Evolutionary conservation across 257 asterid genomes (phyloP).

Genomic region (Jacaranda copaia): DNA sequence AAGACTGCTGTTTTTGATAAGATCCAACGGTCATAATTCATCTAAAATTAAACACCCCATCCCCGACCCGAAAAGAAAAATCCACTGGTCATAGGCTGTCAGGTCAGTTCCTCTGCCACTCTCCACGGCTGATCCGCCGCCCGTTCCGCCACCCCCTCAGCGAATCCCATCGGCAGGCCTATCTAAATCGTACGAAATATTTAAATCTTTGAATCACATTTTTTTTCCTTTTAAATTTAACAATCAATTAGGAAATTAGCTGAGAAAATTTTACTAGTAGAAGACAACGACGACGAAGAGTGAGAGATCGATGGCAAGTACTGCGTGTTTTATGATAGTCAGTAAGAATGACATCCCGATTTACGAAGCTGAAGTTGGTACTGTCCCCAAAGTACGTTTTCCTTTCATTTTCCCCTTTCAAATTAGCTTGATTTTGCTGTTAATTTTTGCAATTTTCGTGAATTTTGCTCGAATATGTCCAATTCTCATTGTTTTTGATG

Average conservation of each 20-base stretch:
- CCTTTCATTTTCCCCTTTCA: conserved; percentile 2
- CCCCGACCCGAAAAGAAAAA: too few species aligned
- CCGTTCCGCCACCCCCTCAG: too few species aligned
- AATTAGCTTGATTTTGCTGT: not conserved
- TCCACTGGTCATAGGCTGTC: too few species aligned
- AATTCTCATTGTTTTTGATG: not conserved
- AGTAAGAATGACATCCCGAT: conserved; percentile 94
- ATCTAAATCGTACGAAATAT: not conserved
- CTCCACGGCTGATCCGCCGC: too few species aligned
- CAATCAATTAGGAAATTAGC: conserved; percentile 11
- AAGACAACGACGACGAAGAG: conserved; percentile 18
- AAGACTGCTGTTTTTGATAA: too few species aligned
- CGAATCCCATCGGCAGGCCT: too few species aligned
- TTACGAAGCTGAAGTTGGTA: conserved; percentile 98
- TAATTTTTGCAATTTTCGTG: not conserved
- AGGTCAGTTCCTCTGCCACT: too few species aligned
- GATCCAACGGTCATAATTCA: too few species aligned
- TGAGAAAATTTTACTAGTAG: not conserved
- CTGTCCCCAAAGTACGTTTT: conserved; percentile 77
- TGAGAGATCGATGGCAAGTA: conserved; percentile 69
- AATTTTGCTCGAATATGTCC: not conserved
- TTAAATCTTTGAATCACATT: not conserved
- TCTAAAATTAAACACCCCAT: too few species aligned
- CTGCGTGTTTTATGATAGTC: conserved; percentile 95
- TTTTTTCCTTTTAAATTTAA: not conserved